phyloP scores from a whole-genome alignment of 2,329 filamentous ascomycete species.

The Pseudogymnoascus sp. region DNA sequence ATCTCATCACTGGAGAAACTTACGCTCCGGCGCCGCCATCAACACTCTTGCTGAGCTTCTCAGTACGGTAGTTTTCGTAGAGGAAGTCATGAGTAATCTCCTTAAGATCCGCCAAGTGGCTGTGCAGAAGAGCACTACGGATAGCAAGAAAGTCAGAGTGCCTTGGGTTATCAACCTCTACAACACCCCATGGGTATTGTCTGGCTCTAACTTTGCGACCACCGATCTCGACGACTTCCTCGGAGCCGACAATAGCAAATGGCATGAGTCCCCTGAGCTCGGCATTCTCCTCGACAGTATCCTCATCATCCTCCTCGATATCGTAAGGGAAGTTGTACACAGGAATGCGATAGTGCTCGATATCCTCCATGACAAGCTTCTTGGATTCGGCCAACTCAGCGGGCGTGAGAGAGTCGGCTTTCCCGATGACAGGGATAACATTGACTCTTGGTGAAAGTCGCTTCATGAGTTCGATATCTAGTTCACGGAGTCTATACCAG shows the following conservation, averaged over 20 bases:
- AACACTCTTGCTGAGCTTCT: constrained; percentile 99
- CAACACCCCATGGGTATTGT: constrained; percentile 98
- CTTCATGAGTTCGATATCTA: constrained; percentile 99
- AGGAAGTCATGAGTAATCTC: constrained; percentile 99
- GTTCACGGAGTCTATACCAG: constrained; percentile 71
- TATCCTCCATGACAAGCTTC: constrained; percentile 99
- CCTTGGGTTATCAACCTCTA: constrained; percentile 97
- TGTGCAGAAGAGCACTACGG: constrained; percentile 91
- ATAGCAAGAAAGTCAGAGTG: constrained; percentile 98
- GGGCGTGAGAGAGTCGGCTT: constrained; percentile 93
- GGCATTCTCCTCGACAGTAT: constrained; percentile 98
- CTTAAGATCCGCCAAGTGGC: constrained; percentile 95
- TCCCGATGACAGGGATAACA: constrained; percentile 97
- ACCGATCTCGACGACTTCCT: constrained; percentile 89
- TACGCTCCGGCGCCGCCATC: constrained; percentile 83
- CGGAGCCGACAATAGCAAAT: constrained; percentile 96
- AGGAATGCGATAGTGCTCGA: constrained; percentile 98
- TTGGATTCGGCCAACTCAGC: constrained; percentile 97
- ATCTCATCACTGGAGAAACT: constrained; percentile 34
- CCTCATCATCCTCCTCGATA: constrained; percentile 98
- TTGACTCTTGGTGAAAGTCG: constrained; percentile 96
- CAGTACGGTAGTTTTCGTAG: constrained; percentile 99
- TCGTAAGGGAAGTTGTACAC: constrained; percentile 99
- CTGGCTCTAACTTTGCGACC: constrained; percentile 86
- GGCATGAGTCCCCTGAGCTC: constrained; percentile 97